Evolutionary conservation across 768 basidiomycete genomes (phyloP), one percentile per base, ranked within the genome.

Genomic region (Tricholoma matsutake): DNA sequence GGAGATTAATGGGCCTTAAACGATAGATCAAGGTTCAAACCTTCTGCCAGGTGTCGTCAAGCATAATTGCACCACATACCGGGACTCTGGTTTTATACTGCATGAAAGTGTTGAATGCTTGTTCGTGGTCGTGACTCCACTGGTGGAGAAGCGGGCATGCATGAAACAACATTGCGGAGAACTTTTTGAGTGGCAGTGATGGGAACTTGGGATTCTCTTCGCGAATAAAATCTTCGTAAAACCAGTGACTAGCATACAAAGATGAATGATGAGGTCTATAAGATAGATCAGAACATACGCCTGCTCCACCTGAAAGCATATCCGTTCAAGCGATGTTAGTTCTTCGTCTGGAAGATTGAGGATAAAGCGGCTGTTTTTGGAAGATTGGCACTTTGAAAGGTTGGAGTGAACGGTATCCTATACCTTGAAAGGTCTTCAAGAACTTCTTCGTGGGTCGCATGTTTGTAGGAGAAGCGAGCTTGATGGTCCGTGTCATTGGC

Each of bases 291-390:
- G 41, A 35, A 81, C 94, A 69, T 72, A 98, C 94, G 96, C 97
- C 83, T 98, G 96, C 75, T 99, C 97, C 62, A 98, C 93, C 76
- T 98, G 96, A 77, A 98, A 99, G 77, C 94, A 98, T 67, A 98
- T 87, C 61, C 97, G 86, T 70, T 97, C 96, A 58, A 96, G 81
- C 14, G 91, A 94, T 54, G 86, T 84, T 59, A 96, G 85, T 77
- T 99, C 97, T 71, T 92, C 90, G 64, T 91, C 88, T 20, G 97
- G 96, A 62, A 99, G 86, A 75, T 98, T 98, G 65, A 98, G 83
- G 66, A 99, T 92, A 73, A 98, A 98, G 55, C 97, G 93, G 73
- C 94, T 96, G 64, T 14, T n/a, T 29, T 32, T n/a, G 16, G 52
- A 52, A 41, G 29, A 14, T 54, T 22, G 34, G 29, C 55, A 43